Evolutionary conservation across 2,329 filamentous ascomycete species (phyloP).

Genomic region (Diaporthe amygdali): DNA sequence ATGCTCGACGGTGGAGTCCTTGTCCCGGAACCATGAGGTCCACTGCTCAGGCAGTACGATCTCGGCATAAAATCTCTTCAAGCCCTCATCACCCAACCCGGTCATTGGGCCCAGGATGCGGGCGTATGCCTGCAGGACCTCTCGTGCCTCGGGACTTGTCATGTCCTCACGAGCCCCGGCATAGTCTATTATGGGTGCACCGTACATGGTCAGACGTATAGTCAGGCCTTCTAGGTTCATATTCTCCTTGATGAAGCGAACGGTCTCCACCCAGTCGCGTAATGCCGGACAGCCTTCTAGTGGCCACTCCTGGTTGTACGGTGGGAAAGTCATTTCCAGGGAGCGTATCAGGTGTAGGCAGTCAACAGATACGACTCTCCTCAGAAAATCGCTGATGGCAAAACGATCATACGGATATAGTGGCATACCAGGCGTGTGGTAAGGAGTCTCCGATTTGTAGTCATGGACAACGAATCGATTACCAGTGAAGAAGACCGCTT

Average conservation of each 20-base stretch:
- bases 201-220: neutral
- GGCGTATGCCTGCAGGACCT: neutral
- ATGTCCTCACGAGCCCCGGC: neutral
- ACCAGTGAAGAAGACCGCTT: neutral
- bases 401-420: neutral
- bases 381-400: neutral
- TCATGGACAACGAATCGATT: neutral
- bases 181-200: neutral
- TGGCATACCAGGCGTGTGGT: rapidly evolving
- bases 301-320: neutral
- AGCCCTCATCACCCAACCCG: neutral
- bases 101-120: neutral
- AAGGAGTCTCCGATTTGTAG: neutral
- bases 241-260: neutral
- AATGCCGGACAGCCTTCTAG: neutral
- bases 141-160: neutral
- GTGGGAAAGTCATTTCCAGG: neutral
- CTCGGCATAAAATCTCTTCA: neutral
- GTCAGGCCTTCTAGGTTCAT: neutral
- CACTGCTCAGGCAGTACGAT: neutral
- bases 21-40: neutral
- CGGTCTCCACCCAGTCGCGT: neutral
- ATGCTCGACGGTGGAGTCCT: neutral
- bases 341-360: neutral
- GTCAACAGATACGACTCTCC: neutral